Evolutionary conservation across 345 rosid species (phyloP).

Genomic region (Physaria fendleri): DNA sequence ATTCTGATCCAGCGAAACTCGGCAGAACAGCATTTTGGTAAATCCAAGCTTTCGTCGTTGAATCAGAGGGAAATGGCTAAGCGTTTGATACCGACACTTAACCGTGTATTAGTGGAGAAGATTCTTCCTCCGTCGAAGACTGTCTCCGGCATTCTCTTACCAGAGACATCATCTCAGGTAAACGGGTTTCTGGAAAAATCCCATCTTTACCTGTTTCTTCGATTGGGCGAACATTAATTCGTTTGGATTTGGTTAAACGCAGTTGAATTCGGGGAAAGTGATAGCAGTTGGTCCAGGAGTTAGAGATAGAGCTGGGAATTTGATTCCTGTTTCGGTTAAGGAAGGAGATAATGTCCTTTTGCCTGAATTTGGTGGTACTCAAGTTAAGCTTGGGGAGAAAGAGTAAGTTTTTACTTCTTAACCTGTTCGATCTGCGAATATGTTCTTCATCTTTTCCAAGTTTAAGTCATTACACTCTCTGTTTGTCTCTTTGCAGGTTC

Average conservation of each 20-base stretch:
- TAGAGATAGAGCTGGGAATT: constrained; percentile 51
- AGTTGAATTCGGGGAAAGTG: constrained; percentile 77
- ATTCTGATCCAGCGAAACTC: not conserved
- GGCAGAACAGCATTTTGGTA: not conserved
- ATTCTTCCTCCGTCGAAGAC: constrained; percentile 62
- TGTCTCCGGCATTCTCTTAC: constrained; percentile 60
- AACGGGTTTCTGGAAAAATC: not conserved
- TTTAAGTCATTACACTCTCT: not conserved
- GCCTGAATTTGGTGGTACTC: constrained; percentile 64
- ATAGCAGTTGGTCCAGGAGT: constrained; percentile 75
- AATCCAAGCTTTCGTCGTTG: not conserved
- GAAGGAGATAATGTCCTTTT: constrained; percentile 83
- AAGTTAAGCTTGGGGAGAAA: constrained; percentile 76
- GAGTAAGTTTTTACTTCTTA: constrained; percentile 39
- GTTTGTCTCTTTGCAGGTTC: constrained; percentile 38
- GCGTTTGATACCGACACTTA: constrained; percentile 69
- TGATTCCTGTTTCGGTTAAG: constrained; percentile 53
- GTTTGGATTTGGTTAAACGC: not conserved
- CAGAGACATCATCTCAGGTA: constrained; percentile 63
- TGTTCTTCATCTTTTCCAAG: not conserved
- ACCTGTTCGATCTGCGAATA: constrained; percentile 8
- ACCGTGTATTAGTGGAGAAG: constrained; percentile 71
- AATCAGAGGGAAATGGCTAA: constrained; percentile 47
- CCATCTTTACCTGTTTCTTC: not conserved
- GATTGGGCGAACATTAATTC: not conserved